Base-by-base conservation (phyloP, 139 green algal genomes). In the Dunaliella primolecta region DNA sequence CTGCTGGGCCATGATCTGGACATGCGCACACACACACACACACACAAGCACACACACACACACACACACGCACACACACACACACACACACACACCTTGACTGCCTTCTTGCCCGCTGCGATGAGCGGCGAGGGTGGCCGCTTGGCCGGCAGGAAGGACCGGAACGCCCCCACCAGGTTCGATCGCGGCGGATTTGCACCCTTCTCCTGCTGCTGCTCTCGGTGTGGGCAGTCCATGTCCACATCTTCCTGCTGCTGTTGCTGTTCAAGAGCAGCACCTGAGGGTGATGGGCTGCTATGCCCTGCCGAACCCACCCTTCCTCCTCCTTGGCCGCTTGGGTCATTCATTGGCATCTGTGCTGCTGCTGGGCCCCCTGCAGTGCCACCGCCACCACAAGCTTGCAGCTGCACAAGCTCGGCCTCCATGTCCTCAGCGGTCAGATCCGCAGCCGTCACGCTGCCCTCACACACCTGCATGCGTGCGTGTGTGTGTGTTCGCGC, bases 111-210 rank as follows among this genome's bases (percentile, higher is more conserved):
- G 77, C 91, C 92, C n/a, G 85, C 90, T 29, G 93, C 92, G 33
- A 84, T 80, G 1, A 82, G 81, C 0, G 87, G 80, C 34, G 89
- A 87, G 7, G 86, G 34, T 20, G 85, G 76, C 0, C 35, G 46
- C 72, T 90, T 91, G 34, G 55, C 25, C 3, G 94, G 93, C 84
- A 96, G 83, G 84, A 96, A 95, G 0, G 91, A 94, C 37, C 93
- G 89, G 21, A 96, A 83, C 15, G 82, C 82, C 27, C 88, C 89
- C 36, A 95, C 87, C 81, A 96, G 77, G 87, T 96, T 96, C 75
- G 76, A 33, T 74, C 87, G 78, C 37, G 30, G 31, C 20, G 82
- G 35, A 27, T 34, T 36, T n/a, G 36, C 75, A 11, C 33, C 30
- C n/a, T 36, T 38, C n/a, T 29, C n/a, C 15, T 29, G 3, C 23